Evolutionary conservation across 1,284 basidiomycete species (phyloP), one percentile per base, ranked within the genome.

Genomic region (Sporisorium scitamineum): DNA sequence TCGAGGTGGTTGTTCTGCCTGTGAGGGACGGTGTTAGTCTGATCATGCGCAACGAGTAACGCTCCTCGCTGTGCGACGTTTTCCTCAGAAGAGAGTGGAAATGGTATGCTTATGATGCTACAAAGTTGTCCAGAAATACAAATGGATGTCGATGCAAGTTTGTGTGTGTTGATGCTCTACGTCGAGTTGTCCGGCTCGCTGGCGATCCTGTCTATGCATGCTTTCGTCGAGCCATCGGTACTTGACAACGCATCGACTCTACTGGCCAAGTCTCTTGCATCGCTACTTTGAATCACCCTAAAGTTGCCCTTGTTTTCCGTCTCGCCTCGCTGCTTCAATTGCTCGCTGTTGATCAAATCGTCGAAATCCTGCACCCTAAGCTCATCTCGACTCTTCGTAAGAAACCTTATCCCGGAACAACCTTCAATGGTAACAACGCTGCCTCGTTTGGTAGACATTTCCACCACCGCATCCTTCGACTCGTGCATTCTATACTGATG

Each of bases 21-120:
- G 70, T 85, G 5, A 77, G 85, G 26, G 85, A 86, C 51, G 85
- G 84, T 2, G 79, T 86, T 18, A 80, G 79, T 37, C 66, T 83
- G 62, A 84, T 86, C 59, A 80, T 75, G 72, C 67, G 67, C 24
- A 75, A 65, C 11, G 55, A 71, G 13, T 68, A 41, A 50, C 0
- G 22, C 29, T 26, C 27, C 16, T 29, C 13, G 13, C 16, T 29
- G 20, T 5, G 16, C 47, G 8, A 14, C 4, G 45, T 18, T 3
- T 11, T 7, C 26, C 26, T 27, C 18, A 50, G 29, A 31, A 16
- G n/a, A 22, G n/a, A 14, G 9, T 34, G 9, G 34, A 13, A 9
- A 42, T 42, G 44, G 18, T 26, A 13, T 16, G 20, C 18, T 20
- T 24, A 22, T 22, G n/a, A n/a, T 22, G 50, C 50, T 34, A 16